Evolutionary conservation across 2,329 filamentous ascomycete species (phyloP), one percentile per base, ranked within the genome.

Genomic region (Aspergillus phoenicis): DNA sequence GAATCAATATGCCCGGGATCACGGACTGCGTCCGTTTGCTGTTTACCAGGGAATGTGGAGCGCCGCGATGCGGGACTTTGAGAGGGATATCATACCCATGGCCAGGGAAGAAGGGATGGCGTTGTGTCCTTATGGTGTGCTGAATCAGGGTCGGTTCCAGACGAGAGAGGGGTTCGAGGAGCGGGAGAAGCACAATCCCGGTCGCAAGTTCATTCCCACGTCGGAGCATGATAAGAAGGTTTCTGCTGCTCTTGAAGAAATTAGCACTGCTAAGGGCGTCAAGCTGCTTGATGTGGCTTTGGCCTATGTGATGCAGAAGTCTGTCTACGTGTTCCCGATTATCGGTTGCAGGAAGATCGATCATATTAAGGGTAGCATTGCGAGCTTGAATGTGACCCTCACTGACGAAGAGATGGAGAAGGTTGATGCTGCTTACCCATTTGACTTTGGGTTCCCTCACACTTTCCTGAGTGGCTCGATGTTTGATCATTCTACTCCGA

Each of bases 61-160:
- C 22, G 81, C 83, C 17, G 81, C 78, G 1, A 80, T 85, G 52
- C 84, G 89, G 24, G 89, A 91, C 72, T 84, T 90, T 54, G 87
- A 89, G 77, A 81, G 87, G 24, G 87, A 89, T n/a, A 87, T 89
- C 66, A 81, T 91, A 38, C 87, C 87, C 45, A 90, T 90, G 88
- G 80, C 77, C 41, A 80, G 80, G 39, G 79, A 82, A 30, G 85
- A 89, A 68, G 87, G 87, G 36, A 89, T 89, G 84, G 85, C 77
- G 0, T 68, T 89, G 2, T 81, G 80, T 0, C 84, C 85, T 1
- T 86, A 81, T 78, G 83, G 72, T 0, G 51, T 79, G 1, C 74
- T 64, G 7, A 58, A 61, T 33, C 57, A 62, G 17, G 58, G 59
- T 11, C 52, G 58, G 2, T 82, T 84, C 72, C 80, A 83, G 71